Evolutionary conservation across 441 rosid species (phyloP).

Genomic region (Manihot esculenta): DNA sequence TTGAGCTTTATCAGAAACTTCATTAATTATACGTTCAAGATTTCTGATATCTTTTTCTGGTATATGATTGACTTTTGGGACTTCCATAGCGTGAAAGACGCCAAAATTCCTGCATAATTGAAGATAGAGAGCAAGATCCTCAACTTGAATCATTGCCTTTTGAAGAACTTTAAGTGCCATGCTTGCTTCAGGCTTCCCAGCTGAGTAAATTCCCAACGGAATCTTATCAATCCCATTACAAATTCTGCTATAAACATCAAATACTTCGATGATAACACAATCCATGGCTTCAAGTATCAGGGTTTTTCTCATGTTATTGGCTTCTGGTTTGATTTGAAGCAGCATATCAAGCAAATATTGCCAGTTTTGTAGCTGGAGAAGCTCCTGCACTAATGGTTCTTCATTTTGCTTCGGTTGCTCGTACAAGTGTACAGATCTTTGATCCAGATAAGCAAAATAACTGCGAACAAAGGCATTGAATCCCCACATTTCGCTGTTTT

Average conservation of each 20-base stretch:
- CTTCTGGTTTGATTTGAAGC: slow-evolving; percentile 48
- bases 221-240: slow-evolving; percentile 41
- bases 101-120: slow-evolving; percentile 54
- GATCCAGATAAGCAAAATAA: slow-evolving; percentile 57
- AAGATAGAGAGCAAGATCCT: slow-evolving; percentile 44
- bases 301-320: slow-evolving; percentile 39
- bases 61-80: slow-evolving; percentile 39
- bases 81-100: slow-evolving; percentile 45
- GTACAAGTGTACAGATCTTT: slow-evolving; percentile 38
- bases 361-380: slow-evolving; percentile 39
- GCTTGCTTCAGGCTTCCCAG: slow-evolving; percentile 42
- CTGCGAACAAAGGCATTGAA: slow-evolving; percentile 54
- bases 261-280: slow-evolving; percentile 54
- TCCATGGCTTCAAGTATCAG: slow-evolving; percentile 70
- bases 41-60: slow-evolving; percentile 51
- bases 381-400: slow-evolving; percentile 30
- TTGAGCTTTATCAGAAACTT: slow-evolving; percentile 5
- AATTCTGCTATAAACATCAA: slow-evolving; percentile 51
- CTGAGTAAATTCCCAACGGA: slow-evolving; percentile 33
- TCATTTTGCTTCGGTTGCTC: slow-evolving; percentile 13
- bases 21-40: slow-evolving; percentile 42
- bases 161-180: slow-evolving; percentile 44
- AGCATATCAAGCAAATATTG: slow-evolving; percentile 51
- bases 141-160: slow-evolving; percentile 46
- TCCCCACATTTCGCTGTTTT: slow-evolving; percentile 43